phyloP scores from a whole-genome alignment of 164 flowering plant species.

The Vitis amurensis region DNA sequence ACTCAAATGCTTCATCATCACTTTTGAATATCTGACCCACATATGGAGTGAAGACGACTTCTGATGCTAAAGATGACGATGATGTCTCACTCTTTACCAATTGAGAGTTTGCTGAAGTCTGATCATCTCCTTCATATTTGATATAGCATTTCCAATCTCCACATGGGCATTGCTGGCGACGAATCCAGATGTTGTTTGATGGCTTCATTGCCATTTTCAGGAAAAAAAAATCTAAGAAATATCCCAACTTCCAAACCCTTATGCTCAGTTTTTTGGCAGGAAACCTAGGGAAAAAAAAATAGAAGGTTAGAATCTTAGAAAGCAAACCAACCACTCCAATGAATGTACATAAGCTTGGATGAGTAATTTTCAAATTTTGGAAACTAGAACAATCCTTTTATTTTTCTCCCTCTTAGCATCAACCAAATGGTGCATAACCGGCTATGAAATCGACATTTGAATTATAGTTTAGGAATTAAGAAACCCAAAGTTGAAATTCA shows the following conservation, averaged over 20 bases:
- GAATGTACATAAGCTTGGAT: too few relatives aligned
- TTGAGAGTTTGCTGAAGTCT: constrained; percentile 27
- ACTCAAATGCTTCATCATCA: constrained; percentile 46
- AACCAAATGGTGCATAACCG: too few relatives aligned
- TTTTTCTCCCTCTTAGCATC: too few relatives aligned
- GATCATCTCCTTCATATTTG: constrained; percentile 42
- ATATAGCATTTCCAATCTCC: constrained; percentile 72
- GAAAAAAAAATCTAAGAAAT: not conserved
- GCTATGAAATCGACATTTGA: too few relatives aligned
- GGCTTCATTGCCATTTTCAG: constrained; percentile 29
- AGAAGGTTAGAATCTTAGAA: too few relatives aligned
- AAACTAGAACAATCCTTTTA: too few relatives aligned
- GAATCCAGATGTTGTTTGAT: constrained; percentile 48
- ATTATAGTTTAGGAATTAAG: too few relatives aligned
- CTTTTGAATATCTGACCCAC: constrained; percentile 36
- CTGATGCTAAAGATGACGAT: constrained; percentile 18
- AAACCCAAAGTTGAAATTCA: too few relatives aligned
- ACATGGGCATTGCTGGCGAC: constrained; percentile 66
- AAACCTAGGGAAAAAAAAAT: not conserved
- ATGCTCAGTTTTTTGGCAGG: too few relatives aligned
- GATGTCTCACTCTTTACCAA: constrained; percentile 32
- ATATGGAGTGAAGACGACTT: constrained; percentile 36
- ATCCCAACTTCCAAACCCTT: not conserved
- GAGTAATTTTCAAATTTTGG: too few relatives aligned
- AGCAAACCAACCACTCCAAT: too few relatives aligned